Conservation (phyloP, 192 early-diverging fungal genomes). For the Coemansia sp. region DNA sequence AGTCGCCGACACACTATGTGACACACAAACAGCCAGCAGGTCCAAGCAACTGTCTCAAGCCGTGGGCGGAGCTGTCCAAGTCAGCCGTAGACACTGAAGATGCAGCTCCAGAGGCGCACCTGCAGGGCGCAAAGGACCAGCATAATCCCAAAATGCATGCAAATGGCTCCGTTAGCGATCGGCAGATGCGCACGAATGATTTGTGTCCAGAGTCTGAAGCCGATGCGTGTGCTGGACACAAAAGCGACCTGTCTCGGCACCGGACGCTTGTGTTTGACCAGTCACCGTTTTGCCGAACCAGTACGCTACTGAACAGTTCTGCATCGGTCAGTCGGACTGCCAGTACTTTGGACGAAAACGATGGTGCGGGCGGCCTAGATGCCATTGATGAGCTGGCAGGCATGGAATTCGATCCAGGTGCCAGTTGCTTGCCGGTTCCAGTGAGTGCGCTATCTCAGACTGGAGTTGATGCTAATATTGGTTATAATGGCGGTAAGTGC, state of each 20-base stretch:
- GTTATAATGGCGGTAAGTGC: neutral
- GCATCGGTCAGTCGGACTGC: conserved; percentile 4
- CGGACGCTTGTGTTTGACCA: conserved; percentile 47
- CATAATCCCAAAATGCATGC: conserved; percentile 11
- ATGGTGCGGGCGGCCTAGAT: neutral
- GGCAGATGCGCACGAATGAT: conserved; percentile 21
- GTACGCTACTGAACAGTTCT: conserved; percentile 16
- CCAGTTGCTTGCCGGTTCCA: conserved; percentile 12
- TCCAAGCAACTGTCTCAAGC: neutral
- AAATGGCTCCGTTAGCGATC: conserved; percentile 25
- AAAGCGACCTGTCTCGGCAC: conserved; percentile 26
- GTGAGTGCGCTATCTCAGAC: neutral
- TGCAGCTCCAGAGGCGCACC: conserved; percentile 3
- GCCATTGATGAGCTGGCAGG: neutral
- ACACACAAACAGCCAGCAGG: neutral
- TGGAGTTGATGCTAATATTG: neutral
- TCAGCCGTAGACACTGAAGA: neutral
- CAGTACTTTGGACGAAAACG: conserved; percentile 14
- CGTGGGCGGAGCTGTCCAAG: conserved; percentile 3
- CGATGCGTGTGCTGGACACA: neutral
- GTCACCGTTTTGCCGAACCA: conserved; percentile 37
- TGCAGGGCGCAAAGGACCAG: neutral
- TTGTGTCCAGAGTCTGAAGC: neutral
- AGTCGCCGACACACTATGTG: conserved; percentile 26
- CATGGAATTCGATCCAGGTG: neutral